Percentiles rank a stretch among this genome's conserved stretches.
Evolutionary conservation across 2,329 filamentous ascomycete genomes (phyloP).

Genomic region (Cadophora luteo-olivacea): DNA sequence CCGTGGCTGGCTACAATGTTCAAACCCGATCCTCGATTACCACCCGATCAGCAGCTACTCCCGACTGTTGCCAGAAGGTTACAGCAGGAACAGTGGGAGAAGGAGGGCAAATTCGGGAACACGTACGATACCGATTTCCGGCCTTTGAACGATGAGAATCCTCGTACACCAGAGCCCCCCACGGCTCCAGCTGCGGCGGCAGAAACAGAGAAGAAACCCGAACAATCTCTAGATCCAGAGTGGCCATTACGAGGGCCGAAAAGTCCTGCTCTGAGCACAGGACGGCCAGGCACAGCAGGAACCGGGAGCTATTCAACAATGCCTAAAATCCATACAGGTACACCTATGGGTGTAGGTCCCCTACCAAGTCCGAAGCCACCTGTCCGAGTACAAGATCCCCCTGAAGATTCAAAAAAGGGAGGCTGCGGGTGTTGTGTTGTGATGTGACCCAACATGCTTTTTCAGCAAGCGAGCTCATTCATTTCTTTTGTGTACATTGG

Average conservation of each 20-base stretch:
- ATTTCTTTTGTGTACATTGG: constrained; percentile 25
- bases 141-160: constrained; percentile 73
- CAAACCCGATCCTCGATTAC: constrained; percentile 91
- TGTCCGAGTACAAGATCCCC: constrained; percentile 59
- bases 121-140: constrained; percentile 89
- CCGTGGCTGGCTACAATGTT: constrained; percentile 96
- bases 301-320: constrained; percentile 57
- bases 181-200: constrained; percentile 36
- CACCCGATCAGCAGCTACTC: constrained; percentile 93
- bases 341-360: constrained; percentile 43
- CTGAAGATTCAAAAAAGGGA: constrained; percentile 54
- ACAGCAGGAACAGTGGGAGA: constrained; percentile 95
- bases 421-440: constrained; percentile 57
- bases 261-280: constrained; percentile 55
- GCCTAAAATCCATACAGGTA: constrained; percentile 46
- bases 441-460: constrained; percentile 48
- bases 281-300: constrained; percentile 51
- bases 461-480: constrained; percentile 18
- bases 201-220: constrained; percentile 41
- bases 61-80: constrained; percentile 91
- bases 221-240: constrained; percentile 50
- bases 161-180: constrained; percentile 35
- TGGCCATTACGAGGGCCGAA: constrained; percentile 64
- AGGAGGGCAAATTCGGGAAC: constrained; percentile 84
- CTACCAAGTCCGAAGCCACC: constrained; percentile 47